Evolutionary conservation across 176 grass and related monocot species (phyloP).

Genomic region (Musa itinerans): DNA sequence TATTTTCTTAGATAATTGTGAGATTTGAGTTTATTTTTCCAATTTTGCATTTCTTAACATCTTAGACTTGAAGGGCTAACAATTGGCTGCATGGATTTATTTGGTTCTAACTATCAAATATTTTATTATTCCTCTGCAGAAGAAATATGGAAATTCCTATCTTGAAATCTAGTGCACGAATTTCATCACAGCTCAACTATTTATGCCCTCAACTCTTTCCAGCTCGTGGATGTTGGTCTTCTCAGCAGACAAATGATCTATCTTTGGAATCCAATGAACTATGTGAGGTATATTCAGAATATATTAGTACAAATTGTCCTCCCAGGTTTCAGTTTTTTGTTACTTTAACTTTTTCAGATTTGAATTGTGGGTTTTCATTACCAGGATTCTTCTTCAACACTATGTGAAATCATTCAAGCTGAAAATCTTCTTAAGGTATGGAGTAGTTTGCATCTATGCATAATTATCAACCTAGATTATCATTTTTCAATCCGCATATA

Average conservation of each 20-base stretch:
- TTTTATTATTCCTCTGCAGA: constrained; percentile 25
- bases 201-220: constrained; percentile 87
- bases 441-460: constrained; percentile 3
- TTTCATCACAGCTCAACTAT: constrained; percentile 84
- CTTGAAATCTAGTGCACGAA: constrained; percentile 77
- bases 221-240: constrained; percentile 65
- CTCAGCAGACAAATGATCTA: constrained; percentile 28
- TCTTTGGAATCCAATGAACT: constrained; percentile 26
- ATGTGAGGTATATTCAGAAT: constrained; percentile 18
- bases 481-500: constrained; percentile 3
- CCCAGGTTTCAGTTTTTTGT: background rate
- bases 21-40: background rate
- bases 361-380: constrained; percentile 14
- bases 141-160: constrained; percentile 94
- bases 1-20: background rate
- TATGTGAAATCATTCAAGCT: constrained; percentile 44
- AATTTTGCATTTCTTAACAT: background rate
- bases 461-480: background rate
- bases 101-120: background rate
- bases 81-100: background rate
- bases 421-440: constrained; percentile 86
- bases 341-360: background rate
- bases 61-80: background rate
- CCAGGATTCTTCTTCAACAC: constrained; percentile 40
- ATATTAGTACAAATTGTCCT: background rate